phyloP scores from a whole-genome alignment of 1,284 basidiomycete species.

The Pseudozyma flocculosa region DNA sequence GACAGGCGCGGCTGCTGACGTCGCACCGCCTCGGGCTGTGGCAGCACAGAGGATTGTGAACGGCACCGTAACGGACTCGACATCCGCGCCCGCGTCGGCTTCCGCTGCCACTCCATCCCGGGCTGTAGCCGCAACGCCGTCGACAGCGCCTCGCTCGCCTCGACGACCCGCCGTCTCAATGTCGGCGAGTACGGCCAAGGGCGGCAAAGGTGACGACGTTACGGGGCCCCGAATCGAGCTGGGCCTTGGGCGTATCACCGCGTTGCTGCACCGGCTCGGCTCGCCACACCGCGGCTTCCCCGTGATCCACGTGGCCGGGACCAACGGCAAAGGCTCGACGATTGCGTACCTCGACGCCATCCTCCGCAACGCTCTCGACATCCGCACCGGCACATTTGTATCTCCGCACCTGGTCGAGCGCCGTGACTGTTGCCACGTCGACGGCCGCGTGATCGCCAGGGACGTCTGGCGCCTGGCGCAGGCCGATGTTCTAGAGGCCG shows the following conservation, averaged over 20 bases:
- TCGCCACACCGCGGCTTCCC: slow-evolving; percentile 70
- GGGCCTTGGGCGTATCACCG: slow-evolving; percentile 70
- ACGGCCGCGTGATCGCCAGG: slow-evolving; percentile 65
- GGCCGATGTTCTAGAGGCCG: slow-evolving; percentile 63
- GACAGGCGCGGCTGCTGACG: no score
- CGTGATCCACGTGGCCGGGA: slow-evolving; percentile 89
- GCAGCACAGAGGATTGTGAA: no score
- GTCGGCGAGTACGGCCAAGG: no score
- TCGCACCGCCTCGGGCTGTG: no score
- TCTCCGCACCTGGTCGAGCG: slow-evolving; percentile 83
- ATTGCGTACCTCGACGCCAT: slow-evolving; percentile 79
- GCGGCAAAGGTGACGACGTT: no score
- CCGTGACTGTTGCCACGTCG: slow-evolving; percentile 75
- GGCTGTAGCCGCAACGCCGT: no score
- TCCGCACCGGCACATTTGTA: slow-evolving; percentile 82
- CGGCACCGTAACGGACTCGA: no score
- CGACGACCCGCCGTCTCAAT: no score
- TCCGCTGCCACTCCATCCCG: no score
- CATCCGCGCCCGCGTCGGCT: no score
- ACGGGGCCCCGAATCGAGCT: slow-evolving; percentile 68
- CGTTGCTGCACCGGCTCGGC: slow-evolving; percentile 65
- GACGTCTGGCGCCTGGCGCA: slow-evolving; percentile 65
- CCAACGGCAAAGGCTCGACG: slow-evolving; percentile 96
- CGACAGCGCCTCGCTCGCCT: no score
- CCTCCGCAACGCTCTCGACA: slow-evolving; percentile 62